Percentiles rank a stretch among this genome's conserved stretches.
phyloP scores from a whole-genome alignment of 805 yeast genomes.

The Lachancea thermotolerans region DNA sequence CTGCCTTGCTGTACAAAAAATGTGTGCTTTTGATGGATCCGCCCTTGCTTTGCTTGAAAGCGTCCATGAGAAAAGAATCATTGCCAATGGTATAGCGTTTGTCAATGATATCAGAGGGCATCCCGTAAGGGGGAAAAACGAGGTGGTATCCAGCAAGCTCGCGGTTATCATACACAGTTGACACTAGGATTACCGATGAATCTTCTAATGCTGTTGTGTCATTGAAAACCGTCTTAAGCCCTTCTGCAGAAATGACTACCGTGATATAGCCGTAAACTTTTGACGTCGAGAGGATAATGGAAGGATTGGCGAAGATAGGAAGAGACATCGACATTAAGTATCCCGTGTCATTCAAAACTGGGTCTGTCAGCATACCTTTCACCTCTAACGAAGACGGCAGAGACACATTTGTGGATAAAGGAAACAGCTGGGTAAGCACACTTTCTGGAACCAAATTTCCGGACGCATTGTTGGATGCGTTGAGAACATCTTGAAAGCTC shows the following conservation, averaged over 20 bases:
- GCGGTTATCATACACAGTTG: constrained; percentile 22
- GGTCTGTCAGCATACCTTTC: constrained; percentile 59
- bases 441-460: constrained; percentile 29
- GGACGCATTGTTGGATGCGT: constrained; percentile 37
- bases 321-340: constrained; percentile 69
- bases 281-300: constrained; percentile 54
- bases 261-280: constrained; percentile 66
- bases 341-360: constrained; percentile 39
- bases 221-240: constrained; percentile 36
- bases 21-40: constrained; percentile 39
- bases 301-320: constrained; percentile 68
- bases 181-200: constrained; percentile 29
- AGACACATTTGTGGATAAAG: constrained; percentile 42
- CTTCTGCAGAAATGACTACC: constrained; percentile 44
- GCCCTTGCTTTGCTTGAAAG: constrained; percentile 31
- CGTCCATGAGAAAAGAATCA: constrained; percentile 32
- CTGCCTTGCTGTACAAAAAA: constrained; percentile 32
- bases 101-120: constrained; percentile 14
- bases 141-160: constrained; percentile 33
- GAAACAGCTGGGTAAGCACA: constrained; percentile 38
- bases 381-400: constrained; percentile 39
- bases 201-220: constrained; percentile 38
- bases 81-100: constrained; percentile 24
- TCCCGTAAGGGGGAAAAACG: constrained; percentile 36
- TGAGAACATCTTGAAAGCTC: constrained; percentile 41